A percentile compares a stretch with the other conserved stretches of the same genome.
Conservation (phyloP, 139 green algal species). For the Chlorella sp. region DNA sequence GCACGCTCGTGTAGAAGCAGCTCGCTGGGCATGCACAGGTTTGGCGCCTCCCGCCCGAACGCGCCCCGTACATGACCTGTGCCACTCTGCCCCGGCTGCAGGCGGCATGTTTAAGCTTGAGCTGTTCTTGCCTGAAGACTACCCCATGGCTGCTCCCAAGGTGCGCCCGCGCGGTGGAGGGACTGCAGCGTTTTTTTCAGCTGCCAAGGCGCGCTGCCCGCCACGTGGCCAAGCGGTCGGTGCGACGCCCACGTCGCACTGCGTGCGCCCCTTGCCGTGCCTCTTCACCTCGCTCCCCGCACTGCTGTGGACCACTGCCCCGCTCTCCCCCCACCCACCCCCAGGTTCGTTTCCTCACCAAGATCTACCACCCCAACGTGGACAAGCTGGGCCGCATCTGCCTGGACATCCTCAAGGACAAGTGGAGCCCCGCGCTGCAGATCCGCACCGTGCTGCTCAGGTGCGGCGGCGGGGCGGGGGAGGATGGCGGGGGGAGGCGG, state of each 20-base stretch:
- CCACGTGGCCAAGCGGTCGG: too few relatives aligned
- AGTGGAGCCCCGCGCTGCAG: constrained; percentile 98
- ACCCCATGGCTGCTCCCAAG: constrained; percentile 99
- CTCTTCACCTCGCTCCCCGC: not conserved
- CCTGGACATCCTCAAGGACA: constrained; percentile 99
- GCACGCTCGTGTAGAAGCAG: not conserved
- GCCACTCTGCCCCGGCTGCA: constrained; percentile 26
- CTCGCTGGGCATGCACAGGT: not conserved
- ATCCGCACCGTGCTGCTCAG: constrained; percentile 97
- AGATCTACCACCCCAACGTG: constrained; percentile 99
- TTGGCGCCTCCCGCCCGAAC: too few relatives aligned
- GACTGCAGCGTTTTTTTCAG: too few relatives aligned
- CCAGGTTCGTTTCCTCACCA: constrained; percentile 96
- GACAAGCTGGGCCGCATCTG: constrained; percentile 99
- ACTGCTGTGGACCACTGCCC: not conserved
- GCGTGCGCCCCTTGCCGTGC: not conserved
- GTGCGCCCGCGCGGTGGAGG: constrained; percentile 39
- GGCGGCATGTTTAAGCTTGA: constrained; percentile 97
- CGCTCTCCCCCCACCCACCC: too few relatives aligned
- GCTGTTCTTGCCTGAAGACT: constrained; percentile 99
- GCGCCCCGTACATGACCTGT: too few relatives aligned
- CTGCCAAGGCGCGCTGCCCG: too few relatives aligned
- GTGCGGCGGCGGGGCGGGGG: constrained; percentile 29
- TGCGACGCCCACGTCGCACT: too few relatives aligned
- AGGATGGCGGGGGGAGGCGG: not conserved